Percentiles rank a stretch among this genome's conserved stretches.
Conservation (phyloP, 352 stramenopile genomes). For the Aphanomyces cochlioides region DNA sequence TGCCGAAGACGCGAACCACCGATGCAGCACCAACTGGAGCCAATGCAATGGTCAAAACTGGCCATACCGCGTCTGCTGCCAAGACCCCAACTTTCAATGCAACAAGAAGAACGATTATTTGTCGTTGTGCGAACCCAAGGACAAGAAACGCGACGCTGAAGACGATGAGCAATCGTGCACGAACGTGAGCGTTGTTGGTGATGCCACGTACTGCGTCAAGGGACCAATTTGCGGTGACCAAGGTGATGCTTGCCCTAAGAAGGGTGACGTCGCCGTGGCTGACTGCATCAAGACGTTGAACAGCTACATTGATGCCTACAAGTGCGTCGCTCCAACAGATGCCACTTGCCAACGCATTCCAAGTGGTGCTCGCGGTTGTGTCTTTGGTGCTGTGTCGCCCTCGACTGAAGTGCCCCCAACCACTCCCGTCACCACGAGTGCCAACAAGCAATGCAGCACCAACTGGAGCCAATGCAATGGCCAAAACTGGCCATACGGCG, state of each 20-base stretch:
- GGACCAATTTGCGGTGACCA: constrained; percentile 11
- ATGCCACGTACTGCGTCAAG: constrained; percentile 25
- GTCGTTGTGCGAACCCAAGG: background rate
- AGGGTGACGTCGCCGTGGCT: constrained; percentile 30
- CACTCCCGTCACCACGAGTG: background rate
- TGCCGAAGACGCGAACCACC: background rate
- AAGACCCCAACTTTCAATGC: constrained; percentile 17
- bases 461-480: constrained; percentile 27
- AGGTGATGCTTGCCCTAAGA: constrained; percentile 23
- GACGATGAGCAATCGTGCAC: background rate
- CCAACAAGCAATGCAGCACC: background rate
- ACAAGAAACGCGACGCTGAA: background rate
- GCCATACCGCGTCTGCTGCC: background rate
- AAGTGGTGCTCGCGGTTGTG: constrained; percentile 38
- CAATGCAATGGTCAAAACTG: constrained; percentile 24
- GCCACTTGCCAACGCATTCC: constrained; percentile 39
- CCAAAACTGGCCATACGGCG: constrained; percentile 25
- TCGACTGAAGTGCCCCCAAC: background rate
- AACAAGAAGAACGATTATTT: constrained; percentile 2
- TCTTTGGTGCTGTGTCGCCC: constrained; percentile 30
- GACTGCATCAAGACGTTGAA: constrained; percentile 33
- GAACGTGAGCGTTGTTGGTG: constrained; percentile 22
- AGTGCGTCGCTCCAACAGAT: constrained; percentile 42
- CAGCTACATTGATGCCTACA: constrained; percentile 31
- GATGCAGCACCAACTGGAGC: background rate